Conservation (phyloP, 2,329 filamentous ascomycete genomes). For the Hypoxylon sp. region DNA sequence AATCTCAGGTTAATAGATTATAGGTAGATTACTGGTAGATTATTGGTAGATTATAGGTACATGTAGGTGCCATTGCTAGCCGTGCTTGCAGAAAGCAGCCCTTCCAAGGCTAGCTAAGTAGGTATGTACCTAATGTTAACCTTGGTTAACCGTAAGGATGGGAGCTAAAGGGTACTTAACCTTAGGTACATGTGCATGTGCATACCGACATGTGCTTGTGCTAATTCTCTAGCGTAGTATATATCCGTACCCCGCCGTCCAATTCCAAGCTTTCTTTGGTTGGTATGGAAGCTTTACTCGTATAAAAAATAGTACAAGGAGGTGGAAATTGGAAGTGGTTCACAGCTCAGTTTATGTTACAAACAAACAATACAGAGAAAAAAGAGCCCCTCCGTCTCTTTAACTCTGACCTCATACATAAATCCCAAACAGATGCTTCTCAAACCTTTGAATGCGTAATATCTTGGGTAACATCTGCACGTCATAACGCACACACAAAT, state of each 20-base stretch:
- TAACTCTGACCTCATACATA: constrained; percentile 40
- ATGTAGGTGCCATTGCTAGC: constrained; percentile 34
- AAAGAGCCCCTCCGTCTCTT: constrained; percentile 10
- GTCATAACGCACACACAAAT: constrained; percentile 39
- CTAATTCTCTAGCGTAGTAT: constrained; percentile 18
- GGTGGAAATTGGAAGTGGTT: not conserved
- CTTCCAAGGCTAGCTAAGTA: too few species aligned
- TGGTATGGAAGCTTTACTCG: constrained; percentile 16
- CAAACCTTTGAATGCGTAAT: constrained; percentile 27
- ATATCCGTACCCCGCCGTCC: constrained; percentile 35
- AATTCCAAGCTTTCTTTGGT: constrained; percentile 18
- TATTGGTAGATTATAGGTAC: too few species aligned
- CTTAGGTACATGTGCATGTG: constrained; percentile 12
- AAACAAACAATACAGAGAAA: constrained; percentile 12
- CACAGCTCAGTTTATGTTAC: constrained; percentile 7
- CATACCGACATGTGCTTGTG: constrained; percentile 4
- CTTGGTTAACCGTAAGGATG: constrained; percentile 36
- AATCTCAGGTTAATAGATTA: constrained; percentile 5
- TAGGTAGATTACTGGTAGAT: too few species aligned
- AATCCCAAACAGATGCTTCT: constrained; percentile 11
- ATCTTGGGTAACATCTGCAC: constrained; percentile 46
- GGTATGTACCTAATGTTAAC: too few species aligned
- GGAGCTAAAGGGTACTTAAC: constrained; percentile 6
- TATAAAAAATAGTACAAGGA: not conserved
- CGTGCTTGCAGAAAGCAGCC: constrained; percentile 27